Conservation (phyloP, 2,329 filamentous ascomycete species). For the Onygena corvina region DNA sequence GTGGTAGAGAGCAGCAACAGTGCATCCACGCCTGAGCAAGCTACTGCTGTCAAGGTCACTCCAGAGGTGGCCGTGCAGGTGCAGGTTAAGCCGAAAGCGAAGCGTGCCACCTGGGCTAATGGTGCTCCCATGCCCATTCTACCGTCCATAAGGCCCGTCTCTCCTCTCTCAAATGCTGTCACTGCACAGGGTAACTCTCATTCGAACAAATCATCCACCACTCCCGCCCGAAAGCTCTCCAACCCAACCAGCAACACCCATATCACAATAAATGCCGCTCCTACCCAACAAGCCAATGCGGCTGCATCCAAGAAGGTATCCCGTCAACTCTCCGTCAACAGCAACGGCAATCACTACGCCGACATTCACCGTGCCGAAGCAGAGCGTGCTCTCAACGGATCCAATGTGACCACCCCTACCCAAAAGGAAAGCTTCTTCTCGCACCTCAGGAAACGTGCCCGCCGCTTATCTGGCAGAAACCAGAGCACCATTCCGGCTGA, state of each 20-base stretch:
- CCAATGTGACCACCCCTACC: slow-evolving; percentile 63
- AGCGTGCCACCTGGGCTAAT: slow-evolving; percentile 89
- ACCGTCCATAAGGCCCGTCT: slow-evolving; percentile 86
- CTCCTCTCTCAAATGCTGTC: slow-evolving; percentile 86
- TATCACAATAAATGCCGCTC: no score
- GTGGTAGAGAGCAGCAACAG: slow-evolving; percentile 28
- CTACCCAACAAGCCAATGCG: slow-evolving; percentile 38
- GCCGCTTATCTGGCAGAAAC: slow-evolving; percentile 82
- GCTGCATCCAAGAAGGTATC: slow-evolving; percentile 78
- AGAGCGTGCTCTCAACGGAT: slow-evolving; percentile 77
- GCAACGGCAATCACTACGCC: slow-evolving; percentile 82
- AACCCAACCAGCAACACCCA: background rate
- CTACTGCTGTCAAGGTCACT: slow-evolving; percentile 28
- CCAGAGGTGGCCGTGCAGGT: slow-evolving; percentile 25
- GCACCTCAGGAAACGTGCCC: slow-evolving; percentile 82
- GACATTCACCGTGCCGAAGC: slow-evolving; percentile 84
- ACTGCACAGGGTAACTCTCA: slow-evolving; percentile 64
- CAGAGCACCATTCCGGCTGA: slow-evolving; percentile 71
- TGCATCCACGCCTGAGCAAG: slow-evolving; percentile 26
- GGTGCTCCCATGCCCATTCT: slow-evolving; percentile 89
- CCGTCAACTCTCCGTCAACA: slow-evolving; percentile 82
- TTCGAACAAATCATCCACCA: slow-evolving; percentile 40
- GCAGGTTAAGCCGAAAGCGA: slow-evolving; percentile 40
- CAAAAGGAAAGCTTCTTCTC: slow-evolving; percentile 93
- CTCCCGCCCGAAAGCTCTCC: slow-evolving; percentile 22